phyloP scores from a whole-genome alignment of 2,329 filamentous ascomycete genomes.

The Myrmaecium sp. region DNA sequence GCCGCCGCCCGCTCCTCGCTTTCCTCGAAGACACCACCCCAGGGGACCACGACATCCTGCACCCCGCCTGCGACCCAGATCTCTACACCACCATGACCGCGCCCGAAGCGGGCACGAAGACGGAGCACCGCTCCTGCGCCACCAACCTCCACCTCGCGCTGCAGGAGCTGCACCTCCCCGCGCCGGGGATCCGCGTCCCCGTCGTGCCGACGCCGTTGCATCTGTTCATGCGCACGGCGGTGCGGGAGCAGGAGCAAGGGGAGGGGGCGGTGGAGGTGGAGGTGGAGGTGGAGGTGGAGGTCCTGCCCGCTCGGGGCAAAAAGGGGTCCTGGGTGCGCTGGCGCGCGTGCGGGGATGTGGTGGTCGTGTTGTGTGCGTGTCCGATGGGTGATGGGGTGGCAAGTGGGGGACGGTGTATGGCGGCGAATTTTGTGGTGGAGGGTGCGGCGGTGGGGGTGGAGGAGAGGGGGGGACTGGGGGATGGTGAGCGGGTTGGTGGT shows the following conservation, averaged over 20 bases:
- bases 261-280: constrained; percentile 16
- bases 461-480: constrained; percentile 2
- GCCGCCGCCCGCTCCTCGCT: constrained; percentile 29
- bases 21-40: constrained; percentile 26
- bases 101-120: constrained; percentile 21
- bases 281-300: constrained; percentile 9
- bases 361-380: constrained; percentile 21
- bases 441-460: constrained; percentile 10
- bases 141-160: constrained; percentile 32
- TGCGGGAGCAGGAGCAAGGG: constrained; percentile 7
- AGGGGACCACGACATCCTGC: constrained; percentile 29
- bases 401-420: constrained; percentile 21
- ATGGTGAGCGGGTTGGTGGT: constrained; percentile 4
- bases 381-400: constrained; percentile 20
- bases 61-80: constrained; percentile 29
- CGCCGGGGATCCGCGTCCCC: constrained; percentile 31
- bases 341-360: constrained; percentile 18
- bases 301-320: constrained; percentile 17
- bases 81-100: constrained; percentile 21
- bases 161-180: constrained; percentile 29
- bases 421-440: constrained; percentile 22
- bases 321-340: constrained; percentile 19
- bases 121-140: constrained; percentile 29
- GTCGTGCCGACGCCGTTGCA: constrained; percentile 29
- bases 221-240: constrained; percentile 22